phyloP scores from a whole-genome alignment of 1,139 yeast species.

The Debaryomyces singareniensis region DNA sequence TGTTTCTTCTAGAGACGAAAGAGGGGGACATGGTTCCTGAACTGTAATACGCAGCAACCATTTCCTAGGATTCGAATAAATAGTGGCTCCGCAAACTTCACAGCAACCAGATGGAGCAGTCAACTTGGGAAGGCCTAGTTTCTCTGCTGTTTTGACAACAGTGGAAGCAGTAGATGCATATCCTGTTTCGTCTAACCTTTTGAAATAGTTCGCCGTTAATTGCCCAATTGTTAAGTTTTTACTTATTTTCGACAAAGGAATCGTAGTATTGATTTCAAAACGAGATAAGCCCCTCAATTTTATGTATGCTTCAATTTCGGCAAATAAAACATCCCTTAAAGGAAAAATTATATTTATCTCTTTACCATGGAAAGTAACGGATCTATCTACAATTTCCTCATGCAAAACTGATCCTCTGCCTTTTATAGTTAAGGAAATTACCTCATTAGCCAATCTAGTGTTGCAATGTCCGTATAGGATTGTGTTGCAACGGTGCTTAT shows the following conservation, averaged over 20 bases:
- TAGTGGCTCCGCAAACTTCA: conserved; percentile 43
- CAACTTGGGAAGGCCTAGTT: conserved; percentile 53
- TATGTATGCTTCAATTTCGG: conserved; percentile 57
- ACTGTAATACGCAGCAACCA: conserved; percentile 80
- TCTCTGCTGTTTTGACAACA: conserved; percentile 84
- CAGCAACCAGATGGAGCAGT: conserved; percentile 25
- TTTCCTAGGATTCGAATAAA: conserved; percentile 50
- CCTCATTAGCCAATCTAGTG: conserved; percentile 77
- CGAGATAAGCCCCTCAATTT: conserved; percentile 25
- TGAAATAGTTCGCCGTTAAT: conserved; percentile 68
- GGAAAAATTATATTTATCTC: conserved; percentile 55
- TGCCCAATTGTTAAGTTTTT: conserved; percentile 78
- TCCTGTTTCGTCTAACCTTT: conserved; percentile 61
- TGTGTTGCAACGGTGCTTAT: conserved; percentile 40
- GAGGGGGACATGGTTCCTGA: conserved; percentile 46
- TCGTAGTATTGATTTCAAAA: conserved; percentile 16
- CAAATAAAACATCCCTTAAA: conserved; percentile 61
- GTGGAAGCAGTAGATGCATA: conserved; percentile 92
- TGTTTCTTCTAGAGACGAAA: conserved; percentile 43
- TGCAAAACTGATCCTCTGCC: conserved; percentile 80
- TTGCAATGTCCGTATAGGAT: conserved; percentile 72
- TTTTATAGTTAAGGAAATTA: conserved; percentile 75
- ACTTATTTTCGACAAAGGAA: conserved; percentile 30
- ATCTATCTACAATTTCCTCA: conserved; percentile 42
- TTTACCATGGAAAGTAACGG: conserved; percentile 18